A percentile compares a stretch with the other conserved stretches of the same genome.
These are phyloP conservation scores for Boletus rex-veris DNA, from an alignment of 768 basidiomycete genomes.

Conservation along the genomic window DNA sequence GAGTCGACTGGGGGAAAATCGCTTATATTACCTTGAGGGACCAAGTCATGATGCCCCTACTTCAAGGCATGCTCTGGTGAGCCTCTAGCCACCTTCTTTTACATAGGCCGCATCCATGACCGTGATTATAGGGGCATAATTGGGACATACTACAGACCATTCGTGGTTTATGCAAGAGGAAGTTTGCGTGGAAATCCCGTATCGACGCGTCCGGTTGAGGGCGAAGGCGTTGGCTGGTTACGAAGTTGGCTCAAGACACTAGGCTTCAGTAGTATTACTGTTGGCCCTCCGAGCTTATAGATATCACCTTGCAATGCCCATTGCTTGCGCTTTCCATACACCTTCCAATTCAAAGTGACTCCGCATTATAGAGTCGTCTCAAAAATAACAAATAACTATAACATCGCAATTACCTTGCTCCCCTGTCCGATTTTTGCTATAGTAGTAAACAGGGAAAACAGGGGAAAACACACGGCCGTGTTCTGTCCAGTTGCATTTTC, in stretches of 20 bases:
- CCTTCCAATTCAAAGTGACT: too few species aligned
- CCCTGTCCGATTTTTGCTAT: too few species aligned
- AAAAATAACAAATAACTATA: neutral
- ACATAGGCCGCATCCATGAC: neutral
- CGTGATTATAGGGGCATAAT: slow-evolving; percentile 25
- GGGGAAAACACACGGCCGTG: too few species aligned
- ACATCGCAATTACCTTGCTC: too few species aligned
- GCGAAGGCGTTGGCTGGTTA: slow-evolving; percentile 30
- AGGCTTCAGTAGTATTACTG: slow-evolving; percentile 27
- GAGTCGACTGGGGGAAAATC: slow-evolving; percentile 55
- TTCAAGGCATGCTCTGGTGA: slow-evolving; percentile 68
- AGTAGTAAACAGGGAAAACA: too few species aligned
- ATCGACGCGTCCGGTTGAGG: slow-evolving; percentile 21
- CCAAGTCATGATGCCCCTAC: slow-evolving; percentile 62
- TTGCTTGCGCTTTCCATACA: neutral
- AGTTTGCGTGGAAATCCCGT: slow-evolving; percentile 13
- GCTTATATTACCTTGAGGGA: slow-evolving; percentile 64
- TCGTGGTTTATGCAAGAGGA: slow-evolving; percentile 23
- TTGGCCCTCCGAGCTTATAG: slow-evolving; percentile 25
- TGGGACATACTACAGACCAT: slow-evolving; percentile 31
- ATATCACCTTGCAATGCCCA: neutral
- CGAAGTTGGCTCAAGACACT: slow-evolving; percentile 28
- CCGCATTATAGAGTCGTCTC: too few species aligned
- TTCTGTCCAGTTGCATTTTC: too few species aligned
- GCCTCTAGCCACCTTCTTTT: slow-evolving; percentile 15